Conservation (phyloP, 1,139 yeast species). For the Blastobotrys aristatus region DNA sequence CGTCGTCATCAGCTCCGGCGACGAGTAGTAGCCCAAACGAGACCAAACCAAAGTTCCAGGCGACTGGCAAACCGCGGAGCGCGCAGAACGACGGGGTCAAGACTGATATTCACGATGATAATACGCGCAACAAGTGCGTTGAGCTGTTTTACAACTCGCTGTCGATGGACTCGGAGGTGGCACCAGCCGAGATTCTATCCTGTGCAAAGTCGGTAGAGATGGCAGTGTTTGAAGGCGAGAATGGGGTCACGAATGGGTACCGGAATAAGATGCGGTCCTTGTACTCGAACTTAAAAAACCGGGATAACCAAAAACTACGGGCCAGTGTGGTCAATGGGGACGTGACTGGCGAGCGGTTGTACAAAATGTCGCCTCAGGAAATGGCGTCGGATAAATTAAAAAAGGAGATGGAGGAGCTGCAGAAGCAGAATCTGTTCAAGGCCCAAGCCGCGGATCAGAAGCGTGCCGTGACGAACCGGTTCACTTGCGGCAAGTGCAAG, state of each 20-base stretch:
- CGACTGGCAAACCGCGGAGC: constrained; percentile 49
- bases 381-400: constrained; percentile 88
- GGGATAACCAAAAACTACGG: constrained; percentile 82
- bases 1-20: constrained; percentile 18
- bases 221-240: constrained; percentile 59
- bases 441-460: constrained; percentile 98
- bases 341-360: constrained; percentile 59
- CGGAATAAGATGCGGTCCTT: constrained; percentile 78
- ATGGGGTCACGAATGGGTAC: constrained; percentile 51
- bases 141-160: constrained; percentile 83
- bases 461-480: constrained; percentile 93
- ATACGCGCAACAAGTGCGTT: constrained; percentile 79
- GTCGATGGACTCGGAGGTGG: constrained; percentile 67
- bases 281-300: constrained; percentile 80
- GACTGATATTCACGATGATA: constrained; percentile 61
- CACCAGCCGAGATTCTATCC: constrained; percentile 54
- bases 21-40: background rate
- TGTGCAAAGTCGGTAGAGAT: constrained; percentile 69
- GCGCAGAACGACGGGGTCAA: constrained; percentile 77
- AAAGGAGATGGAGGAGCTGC: constrained; percentile 78
- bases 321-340: constrained; percentile 60
- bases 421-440: constrained; percentile 84
- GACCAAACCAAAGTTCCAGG: constrained; percentile 18
- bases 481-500: constrained; percentile 96
- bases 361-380: constrained; percentile 83